A percentile compares a stretch with the other conserved stretches of the same genome.
Evolutionary conservation across 108 stramenopile genomes (phyloP).

Genomic region (Heterococcus sp.): DNA sequence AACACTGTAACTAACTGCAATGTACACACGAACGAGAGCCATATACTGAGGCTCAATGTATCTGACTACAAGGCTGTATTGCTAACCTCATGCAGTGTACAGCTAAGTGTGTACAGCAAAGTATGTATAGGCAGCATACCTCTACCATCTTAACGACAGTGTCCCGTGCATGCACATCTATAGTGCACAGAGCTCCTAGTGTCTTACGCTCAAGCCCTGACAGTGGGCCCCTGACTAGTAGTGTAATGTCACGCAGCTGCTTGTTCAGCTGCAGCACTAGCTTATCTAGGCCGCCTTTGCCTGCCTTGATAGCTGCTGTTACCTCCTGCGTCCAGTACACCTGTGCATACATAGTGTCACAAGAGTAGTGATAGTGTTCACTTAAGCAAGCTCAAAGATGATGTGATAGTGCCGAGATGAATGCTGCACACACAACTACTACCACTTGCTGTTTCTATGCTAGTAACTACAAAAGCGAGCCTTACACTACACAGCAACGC

Average conservation of each 20-base stretch:
- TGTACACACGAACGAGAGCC: no score
- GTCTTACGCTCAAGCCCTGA: constrained; percentile 61
- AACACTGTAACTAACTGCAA: no score
- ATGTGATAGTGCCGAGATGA: neutral
- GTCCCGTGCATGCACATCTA: constrained; percentile 68
- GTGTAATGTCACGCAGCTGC: constrained; percentile 57
- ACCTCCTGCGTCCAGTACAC: constrained; percentile 65
- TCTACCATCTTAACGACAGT: constrained; percentile 54
- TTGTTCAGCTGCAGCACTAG: constrained; percentile 42
- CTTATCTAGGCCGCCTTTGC: constrained; percentile 44
- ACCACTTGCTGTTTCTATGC: no score
- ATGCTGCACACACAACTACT: neutral
- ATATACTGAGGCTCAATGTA: no score
- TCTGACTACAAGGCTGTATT: no score
- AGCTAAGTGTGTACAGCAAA: no score
- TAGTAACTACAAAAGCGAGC: no score
- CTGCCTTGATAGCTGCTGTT: constrained; percentile 42
- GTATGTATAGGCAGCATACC: no score
- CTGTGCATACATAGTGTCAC: neutral
- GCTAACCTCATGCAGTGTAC: no score
- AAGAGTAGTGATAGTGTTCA: neutral
- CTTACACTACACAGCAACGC: no score
- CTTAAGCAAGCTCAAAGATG: neutral
- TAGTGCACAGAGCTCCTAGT: constrained; percentile 64
- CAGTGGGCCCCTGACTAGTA: constrained; percentile 63